These are phyloP conservation scores for Epichloe uncinata DNA, from an alignment of 2,329 filamentous ascomycete species.

Conservation along the genomic window DNA sequence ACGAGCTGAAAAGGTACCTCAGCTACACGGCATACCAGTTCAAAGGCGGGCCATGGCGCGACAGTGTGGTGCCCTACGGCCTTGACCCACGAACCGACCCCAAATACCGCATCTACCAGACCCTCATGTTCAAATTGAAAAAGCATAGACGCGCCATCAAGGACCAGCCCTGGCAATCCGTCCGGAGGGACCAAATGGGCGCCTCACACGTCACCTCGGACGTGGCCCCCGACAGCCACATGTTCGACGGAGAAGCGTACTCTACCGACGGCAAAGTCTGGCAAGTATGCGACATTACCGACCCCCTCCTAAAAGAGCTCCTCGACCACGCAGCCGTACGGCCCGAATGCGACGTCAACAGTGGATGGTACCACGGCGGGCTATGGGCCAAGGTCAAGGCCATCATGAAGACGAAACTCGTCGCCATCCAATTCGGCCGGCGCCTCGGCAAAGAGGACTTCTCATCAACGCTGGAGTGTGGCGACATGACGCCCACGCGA, in stretches of 20 bases:
- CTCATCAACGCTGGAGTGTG: constrained; percentile 19
- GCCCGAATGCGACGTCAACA: constrained; percentile 44
- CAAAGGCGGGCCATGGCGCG: constrained; percentile 81
- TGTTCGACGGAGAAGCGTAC: constrained; percentile 70
- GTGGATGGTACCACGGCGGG: constrained; percentile 78
- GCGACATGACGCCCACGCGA: constrained; percentile 21
- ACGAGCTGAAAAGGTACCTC: constrained; percentile 57
- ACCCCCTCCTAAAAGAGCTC: constrained; percentile 56
- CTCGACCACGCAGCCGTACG: constrained; percentile 51
- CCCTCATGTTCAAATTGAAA: constrained; percentile 68
- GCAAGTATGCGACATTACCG: constrained; percentile 86
- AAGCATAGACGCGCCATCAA: constrained; percentile 33
- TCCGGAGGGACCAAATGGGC: constrained; percentile 27
- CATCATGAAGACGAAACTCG: constrained; percentile 79
- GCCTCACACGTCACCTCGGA: constrained; percentile 26
- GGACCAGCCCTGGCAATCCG: constrained; percentile 35
- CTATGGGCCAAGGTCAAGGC: constrained; percentile 73
- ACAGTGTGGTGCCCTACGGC: constrained; percentile 74
- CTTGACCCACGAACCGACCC: constrained; percentile 71
- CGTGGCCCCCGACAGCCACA: constrained; percentile 43
- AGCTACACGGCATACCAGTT: constrained; percentile 88
- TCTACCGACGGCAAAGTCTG: constrained; percentile 80
- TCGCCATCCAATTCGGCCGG: constrained; percentile 46
- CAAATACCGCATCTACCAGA: constrained; percentile 73
- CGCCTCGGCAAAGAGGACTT: constrained; percentile 29